Base-by-base conservation (phyloP, 2,329 filamentous ascomycete species). In the Dendryphion nanum region DNA sequence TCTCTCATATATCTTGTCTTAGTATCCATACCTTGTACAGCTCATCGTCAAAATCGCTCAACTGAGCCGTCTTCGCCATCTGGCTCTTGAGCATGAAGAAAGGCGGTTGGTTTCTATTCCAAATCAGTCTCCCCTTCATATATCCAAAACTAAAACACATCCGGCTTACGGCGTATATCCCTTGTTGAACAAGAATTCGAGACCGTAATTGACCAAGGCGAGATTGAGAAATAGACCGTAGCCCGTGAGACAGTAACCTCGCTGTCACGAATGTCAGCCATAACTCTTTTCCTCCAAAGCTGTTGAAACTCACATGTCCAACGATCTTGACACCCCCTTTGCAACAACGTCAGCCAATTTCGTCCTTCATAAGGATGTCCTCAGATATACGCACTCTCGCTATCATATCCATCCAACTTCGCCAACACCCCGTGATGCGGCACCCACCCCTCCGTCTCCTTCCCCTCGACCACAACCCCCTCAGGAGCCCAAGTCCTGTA, bases 61-160 rank as follows among this genome's bases (percentile, higher is more conserved):
- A 81, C 70, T 98, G 93, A 2, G 93, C 93, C 0, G 93, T 98
- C 76, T 97, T 97, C 44, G 86, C 90, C 93, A 98, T 98, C 66
- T 89, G 85, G 35, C 95, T 87, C 67, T 87, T 86, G 4, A 91
- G 79, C 87, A 97, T 95, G 75, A 98, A 94, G 61, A 89, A 89
- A 2, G 90, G 90, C 4, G 41, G 41, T 29, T 44, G 41, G 21
- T 40, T 40, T 10, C n/a, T n/a, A n/a, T n/a, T n/a, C n/a, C n/a
- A n/a, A n/a, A n/a, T n/a, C n/a, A n/a, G n/a, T n/a, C n/a, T n/a
- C n/a, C n/a, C n/a, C n/a, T n/a, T n/a, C n/a, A n/a, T n/a, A n/a
- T n/a, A n/a, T n/a, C n/a, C n/a, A n/a, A n/a, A n/a, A n/a, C n/a
- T n/a, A n/a, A n/a, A n/a, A n/a, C n/a, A n/a, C n/a, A n/a, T n/a